Conservation (phyloP, 805 yeast species). For the Wickerhamiella dianesei region DNA sequence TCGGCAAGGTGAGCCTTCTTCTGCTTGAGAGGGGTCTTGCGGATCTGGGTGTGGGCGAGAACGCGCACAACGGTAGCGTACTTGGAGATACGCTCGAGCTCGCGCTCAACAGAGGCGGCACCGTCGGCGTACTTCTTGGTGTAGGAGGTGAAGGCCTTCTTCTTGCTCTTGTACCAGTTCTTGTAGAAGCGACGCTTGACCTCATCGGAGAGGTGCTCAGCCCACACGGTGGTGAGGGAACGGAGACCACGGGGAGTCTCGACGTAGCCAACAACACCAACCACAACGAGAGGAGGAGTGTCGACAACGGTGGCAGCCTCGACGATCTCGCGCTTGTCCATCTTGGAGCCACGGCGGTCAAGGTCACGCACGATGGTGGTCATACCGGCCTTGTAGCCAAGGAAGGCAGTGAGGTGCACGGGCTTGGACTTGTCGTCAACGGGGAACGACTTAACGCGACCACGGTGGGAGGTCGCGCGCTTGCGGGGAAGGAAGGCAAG, state of each 20-base stretch:
- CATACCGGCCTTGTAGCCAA: conserved; percentile 99
- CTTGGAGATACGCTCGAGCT: conserved; percentile 96
- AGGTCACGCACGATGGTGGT: conserved; percentile 99
- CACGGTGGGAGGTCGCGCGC: conserved; percentile 98
- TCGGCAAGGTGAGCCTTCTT: conserved; percentile 99
- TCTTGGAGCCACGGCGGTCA: conserved; percentile 99
- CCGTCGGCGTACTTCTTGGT: conserved; percentile 93
- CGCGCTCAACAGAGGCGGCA: conserved; percentile 80
- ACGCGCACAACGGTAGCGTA: conserved; percentile 98
- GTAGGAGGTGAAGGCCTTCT: conserved; percentile 99
- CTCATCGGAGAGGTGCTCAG: conserved; percentile 99
- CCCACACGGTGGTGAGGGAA: conserved; percentile 99
- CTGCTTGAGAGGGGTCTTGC: conserved; percentile 97
- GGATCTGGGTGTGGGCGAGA: conserved; percentile 97
- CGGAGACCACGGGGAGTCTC: conserved; percentile 99
- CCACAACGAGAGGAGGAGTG: conserved; percentile 97
- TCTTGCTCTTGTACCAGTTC: conserved; percentile 99
- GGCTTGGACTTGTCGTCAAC: conserved; percentile 96
- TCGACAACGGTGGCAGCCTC: conserved; percentile 99
- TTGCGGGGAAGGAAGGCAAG: conserved; percentile 98
- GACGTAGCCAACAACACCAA: conserved; percentile 99
- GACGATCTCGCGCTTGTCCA: conserved; percentile 99
- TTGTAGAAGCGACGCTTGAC: conserved; percentile 99
- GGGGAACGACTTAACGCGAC: conserved; percentile 99
- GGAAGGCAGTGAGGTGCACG: conserved; percentile 97